Percentiles rank a stretch among this genome's conserved stretches.
Conservation (phyloP, 1,139 yeast species). For the Candida pseudoviswanathii region DNA sequence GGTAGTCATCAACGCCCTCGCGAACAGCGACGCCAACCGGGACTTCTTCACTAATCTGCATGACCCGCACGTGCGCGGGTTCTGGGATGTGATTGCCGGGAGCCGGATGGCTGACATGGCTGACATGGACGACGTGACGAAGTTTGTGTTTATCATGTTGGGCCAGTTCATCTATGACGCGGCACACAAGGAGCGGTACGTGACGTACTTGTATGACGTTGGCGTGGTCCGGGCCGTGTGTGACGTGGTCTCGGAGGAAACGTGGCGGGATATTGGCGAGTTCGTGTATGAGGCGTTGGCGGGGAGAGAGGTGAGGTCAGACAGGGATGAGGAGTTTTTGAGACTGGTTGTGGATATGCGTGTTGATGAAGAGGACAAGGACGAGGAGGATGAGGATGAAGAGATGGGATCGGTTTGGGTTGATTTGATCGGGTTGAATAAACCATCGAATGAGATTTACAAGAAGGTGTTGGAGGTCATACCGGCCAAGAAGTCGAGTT, state of each 20-base stretch:
- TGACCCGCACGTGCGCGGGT: constrained; percentile 13
- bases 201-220: constrained; percentile 7
- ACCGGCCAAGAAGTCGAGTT: constrained; percentile 11
- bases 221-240: constrained; percentile 9
- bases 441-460: constrained; percentile 15
- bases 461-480: constrained; percentile 15
- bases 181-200: constrained; percentile 17
- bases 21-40: constrained; percentile 40
- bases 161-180: constrained; percentile 40
- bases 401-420: constrained; percentile 20
- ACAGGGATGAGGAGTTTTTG: constrained; percentile 8
- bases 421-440: constrained; percentile 21
- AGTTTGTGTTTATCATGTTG: constrained; percentile 24
- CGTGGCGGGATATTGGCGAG: constrained; percentile 8
- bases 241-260: constrained; percentile 2
- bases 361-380: constrained; percentile 12
- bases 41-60: constrained; percentile 19
- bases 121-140: background rate
- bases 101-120: constrained; percentile 8
- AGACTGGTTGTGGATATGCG: constrained; percentile 2
- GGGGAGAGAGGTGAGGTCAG: background rate
- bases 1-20: constrained; percentile 38
- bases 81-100: constrained; percentile 24
- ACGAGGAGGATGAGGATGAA: constrained; percentile 16
- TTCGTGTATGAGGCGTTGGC: constrained; percentile 12